These are phyloP conservation scores for Panicum virgatum DNA, from an alignment of 202 grass and related monocot genomes.

Conservation along the genomic window DNA sequence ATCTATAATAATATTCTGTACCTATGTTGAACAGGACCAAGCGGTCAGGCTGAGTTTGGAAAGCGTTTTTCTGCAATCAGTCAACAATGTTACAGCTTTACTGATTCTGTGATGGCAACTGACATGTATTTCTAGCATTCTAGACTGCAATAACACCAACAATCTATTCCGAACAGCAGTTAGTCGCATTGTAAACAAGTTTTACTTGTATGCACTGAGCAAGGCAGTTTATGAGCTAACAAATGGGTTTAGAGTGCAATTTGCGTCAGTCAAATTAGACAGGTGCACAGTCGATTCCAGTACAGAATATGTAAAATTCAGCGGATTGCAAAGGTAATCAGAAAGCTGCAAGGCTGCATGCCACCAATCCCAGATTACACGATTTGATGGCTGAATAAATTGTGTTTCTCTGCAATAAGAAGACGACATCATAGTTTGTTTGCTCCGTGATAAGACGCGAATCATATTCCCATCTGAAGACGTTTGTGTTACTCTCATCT, in stretches of 20 bases:
- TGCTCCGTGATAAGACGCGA: not conserved
- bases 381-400: not conserved
- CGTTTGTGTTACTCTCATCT: not conserved
- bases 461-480: not conserved
- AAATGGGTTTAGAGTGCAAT: not conserved
- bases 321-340: not conserved
- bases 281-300: not conserved
- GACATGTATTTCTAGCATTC: not conserved
- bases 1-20: not conserved
- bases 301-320: not conserved
- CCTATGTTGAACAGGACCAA: not conserved
- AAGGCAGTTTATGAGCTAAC: not conserved
- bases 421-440: not conserved
- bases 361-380: not conserved
- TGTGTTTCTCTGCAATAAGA: not conserved
- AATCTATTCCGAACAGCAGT: not conserved
- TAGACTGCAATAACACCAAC: not conserved
- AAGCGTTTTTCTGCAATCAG: not conserved
- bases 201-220: not conserved
- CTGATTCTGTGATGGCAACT: not conserved
- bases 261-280: not conserved
- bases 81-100: not conserved
- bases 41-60: too few relatives aligned
- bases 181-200: not conserved
- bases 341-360: not conserved